Evolutionary conservation across 2,329 filamentous ascomycete genomes (phyloP), one percentile per base, ranked within the genome.

Genomic region (Colletotrichum simmondsii): DNA sequence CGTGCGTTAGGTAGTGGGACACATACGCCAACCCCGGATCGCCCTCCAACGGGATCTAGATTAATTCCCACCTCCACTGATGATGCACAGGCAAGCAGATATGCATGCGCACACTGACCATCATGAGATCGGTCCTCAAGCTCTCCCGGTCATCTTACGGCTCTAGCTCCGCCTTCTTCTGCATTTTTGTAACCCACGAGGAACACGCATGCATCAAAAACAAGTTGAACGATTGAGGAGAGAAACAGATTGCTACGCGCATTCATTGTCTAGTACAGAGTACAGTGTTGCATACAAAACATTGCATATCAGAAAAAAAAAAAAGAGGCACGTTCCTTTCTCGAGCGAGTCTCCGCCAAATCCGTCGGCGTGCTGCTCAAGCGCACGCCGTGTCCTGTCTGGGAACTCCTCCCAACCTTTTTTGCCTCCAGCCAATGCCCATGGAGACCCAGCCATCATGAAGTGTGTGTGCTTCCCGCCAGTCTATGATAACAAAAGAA

Each of bases 201-300:
- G 14, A 42, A 42, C 37, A 19, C 19, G 37, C 37, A 42, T 19
- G 16, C 37, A 42, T 6, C 37, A 42, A 5, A 2, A 1, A 19
- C 22, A 57, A 2, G 19, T 16, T 12, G 10, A 32, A n/a, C 16
- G 6, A 28, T 28, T 68, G 57, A 65, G 42, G 24, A 56, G 19
- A 10, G 5, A 28, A 22, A 28, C 1, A 42, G 10, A 24, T 65
- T 42, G 71, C 71, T 71, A 62, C 60, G 61, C 56, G 61, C 66
- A 46, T 71, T 73, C 71, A 71, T 73, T 71, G 71, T 73, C 71
- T 73, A 73, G 56, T 71, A 73, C 71, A 71, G 60, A 73, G 56
- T 71, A 73, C 71, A 71, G 60, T 24, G 49, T 73, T 61, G 66
- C 60, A 73, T 71, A 73, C 71, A 73, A 37, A 46, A 35, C 37